phyloP scores from a whole-genome alignment of 306 rosid species.

The Lotus japonicus region DNA sequence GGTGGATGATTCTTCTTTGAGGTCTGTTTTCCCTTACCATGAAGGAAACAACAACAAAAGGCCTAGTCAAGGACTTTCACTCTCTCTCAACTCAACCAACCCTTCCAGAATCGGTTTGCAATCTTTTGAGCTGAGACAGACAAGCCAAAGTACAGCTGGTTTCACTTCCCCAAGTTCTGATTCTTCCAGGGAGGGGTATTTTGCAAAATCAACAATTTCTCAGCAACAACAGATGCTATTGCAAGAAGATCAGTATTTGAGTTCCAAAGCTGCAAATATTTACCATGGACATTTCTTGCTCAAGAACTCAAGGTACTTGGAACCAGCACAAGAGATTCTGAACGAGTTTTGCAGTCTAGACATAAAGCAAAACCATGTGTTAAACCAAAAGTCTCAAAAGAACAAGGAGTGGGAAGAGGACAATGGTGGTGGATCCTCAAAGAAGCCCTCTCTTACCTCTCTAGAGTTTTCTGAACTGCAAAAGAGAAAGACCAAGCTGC shows the following conservation, averaged over 20 bases:
- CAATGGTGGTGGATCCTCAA: constrained; percentile 30
- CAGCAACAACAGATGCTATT: constrained; percentile 28
- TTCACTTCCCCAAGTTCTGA: background rate
- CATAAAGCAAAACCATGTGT: constrained; percentile 23
- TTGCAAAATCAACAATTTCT: constrained; percentile 22
- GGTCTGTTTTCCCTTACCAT: constrained; percentile 53
- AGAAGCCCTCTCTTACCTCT: constrained; percentile 45
- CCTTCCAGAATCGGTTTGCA: constrained; percentile 65
- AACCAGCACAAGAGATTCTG: constrained; percentile 66
- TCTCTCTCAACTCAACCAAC: constrained; percentile 58
- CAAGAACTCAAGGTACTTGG: constrained; percentile 53
- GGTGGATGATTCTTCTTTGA: constrained; percentile 59
- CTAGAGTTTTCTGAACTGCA: constrained; percentile 76
- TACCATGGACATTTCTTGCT: constrained; percentile 38
- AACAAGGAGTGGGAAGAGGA: constrained; percentile 51
- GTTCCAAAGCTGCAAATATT: constrained; percentile 17
- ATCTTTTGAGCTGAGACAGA: constrained; percentile 60
- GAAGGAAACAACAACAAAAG: constrained; percentile 63
- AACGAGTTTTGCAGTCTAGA: constrained; percentile 78
- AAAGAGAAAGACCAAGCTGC: constrained; percentile 75
- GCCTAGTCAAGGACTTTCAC: constrained; percentile 85
- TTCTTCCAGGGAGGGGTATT: constrained; percentile 30
- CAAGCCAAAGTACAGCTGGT: constrained; percentile 21
- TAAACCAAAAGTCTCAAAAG: constrained; percentile 36
- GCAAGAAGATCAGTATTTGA: constrained; percentile 23